Evolutionary conservation across 306 rosid species (phyloP).

Genomic region (Carpinus fangiana): DNA sequence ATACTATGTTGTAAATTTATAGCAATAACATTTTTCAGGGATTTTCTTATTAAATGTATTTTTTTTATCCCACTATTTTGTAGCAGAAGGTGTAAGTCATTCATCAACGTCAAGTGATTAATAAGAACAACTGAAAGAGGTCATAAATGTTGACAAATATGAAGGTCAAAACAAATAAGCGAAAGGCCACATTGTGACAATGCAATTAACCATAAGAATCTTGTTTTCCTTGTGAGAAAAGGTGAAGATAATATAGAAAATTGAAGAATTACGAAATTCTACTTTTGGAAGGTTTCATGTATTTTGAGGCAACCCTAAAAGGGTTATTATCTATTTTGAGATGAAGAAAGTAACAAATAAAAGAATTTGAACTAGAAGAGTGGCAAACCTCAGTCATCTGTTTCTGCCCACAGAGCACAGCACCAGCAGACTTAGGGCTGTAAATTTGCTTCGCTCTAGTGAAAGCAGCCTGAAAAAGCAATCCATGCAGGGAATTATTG

Average conservation of each 20-base stretch:
- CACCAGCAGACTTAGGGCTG: constrained; percentile 67
- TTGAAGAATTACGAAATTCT: not conserved
- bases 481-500: constrained; percentile 12
- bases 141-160: too few species aligned
- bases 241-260: not conserved
- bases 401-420: constrained; percentile 86
- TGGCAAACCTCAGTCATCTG: constrained; percentile 81
- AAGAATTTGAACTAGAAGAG: constrained; percentile 5
- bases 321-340: not conserved
- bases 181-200: too few species aligned
- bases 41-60: not conserved
- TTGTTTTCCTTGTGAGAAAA: too few species aligned
- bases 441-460: constrained; percentile 65
- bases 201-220: too few species aligned
- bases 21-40: not conserved
- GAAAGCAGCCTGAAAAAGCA: constrained; percentile 75
- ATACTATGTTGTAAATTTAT: not conserved
- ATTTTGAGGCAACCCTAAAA: not conserved
- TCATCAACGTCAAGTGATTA: not conserved
- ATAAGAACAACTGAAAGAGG: too few species aligned
- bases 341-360: not conserved
- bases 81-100: not conserved
- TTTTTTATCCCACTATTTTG: not conserved
- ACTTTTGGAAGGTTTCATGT: too few species aligned
- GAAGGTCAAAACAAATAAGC: too few species aligned